These are phyloP conservation scores for Sherardia arvensis DNA, from an alignment of 257 asterid genomes.

Conservation along the genomic window DNA sequence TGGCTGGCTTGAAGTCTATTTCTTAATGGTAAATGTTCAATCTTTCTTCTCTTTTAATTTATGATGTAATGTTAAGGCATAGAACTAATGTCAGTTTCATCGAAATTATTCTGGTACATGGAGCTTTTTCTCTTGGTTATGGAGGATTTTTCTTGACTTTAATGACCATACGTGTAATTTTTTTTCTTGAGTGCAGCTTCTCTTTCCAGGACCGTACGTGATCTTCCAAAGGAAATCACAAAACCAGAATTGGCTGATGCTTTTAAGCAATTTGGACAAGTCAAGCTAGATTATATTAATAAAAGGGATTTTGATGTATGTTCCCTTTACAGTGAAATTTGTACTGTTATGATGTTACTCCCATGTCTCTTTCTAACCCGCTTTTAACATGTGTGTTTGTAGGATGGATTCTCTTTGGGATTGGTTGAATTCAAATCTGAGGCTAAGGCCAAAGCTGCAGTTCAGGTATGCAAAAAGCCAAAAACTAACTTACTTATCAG, in stretches of 20 bases:
- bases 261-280: constrained; percentile 41
- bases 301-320: constrained; percentile 33
- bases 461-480: constrained; percentile 30
- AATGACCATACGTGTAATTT: too few species aligned
- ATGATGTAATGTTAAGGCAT: too few species aligned
- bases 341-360: neutral
- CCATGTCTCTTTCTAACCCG: constrained; percentile 8
- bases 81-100: too few species aligned
- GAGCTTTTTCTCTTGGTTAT: too few species aligned
- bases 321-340: neutral
- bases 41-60: too few species aligned
- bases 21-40: too few species aligned
- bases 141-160: too few species aligned
- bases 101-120: too few species aligned
- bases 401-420: constrained; percentile 68
- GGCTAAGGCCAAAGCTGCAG: constrained; percentile 50
- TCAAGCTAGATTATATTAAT: constrained; percentile 33
- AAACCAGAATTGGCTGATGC: constrained; percentile 28
- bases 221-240: constrained; percentile 37
- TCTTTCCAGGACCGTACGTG: constrained; percentile 34
- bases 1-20: too few species aligned
- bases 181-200: constrained; percentile 7
- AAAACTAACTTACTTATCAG: too few species aligned
- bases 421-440: constrained; percentile 62
- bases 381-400: constrained; percentile 8